Conservation (phyloP, 805 yeast species). For the Ogataea nitratoaversa region DNA sequence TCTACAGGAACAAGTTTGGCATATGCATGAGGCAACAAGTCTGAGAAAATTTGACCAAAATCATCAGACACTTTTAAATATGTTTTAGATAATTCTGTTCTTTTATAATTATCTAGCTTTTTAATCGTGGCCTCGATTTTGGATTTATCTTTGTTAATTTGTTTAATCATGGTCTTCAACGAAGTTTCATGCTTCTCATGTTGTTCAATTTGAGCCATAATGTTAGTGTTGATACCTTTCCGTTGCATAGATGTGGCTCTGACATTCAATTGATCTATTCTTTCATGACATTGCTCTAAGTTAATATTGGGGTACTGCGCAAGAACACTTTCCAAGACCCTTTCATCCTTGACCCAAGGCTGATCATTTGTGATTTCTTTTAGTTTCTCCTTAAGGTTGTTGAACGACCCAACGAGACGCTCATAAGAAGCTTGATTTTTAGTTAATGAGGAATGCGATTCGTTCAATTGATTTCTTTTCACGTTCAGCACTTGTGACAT, state of each 20-base stretch:
- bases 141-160: conserved; percentile 82
- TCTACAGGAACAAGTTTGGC: conserved; percentile 85
- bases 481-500: conserved; percentile 41
- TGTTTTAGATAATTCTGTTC: conserved; percentile 75
- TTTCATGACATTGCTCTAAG: conserved; percentile 55
- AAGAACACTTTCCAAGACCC: conserved; percentile 50
- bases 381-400: conserved; percentile 33
- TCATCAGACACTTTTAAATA: conserved; percentile 85
- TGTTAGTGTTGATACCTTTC: conserved; percentile 72
- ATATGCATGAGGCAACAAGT: conserved; percentile 81
- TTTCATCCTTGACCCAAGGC: conserved; percentile 72
- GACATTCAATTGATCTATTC: conserved; percentile 51
- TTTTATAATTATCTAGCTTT: conserved; percentile 79
- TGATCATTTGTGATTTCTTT: conserved; percentile 48
- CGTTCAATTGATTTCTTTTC: conserved; percentile 42
- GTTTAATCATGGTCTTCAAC: conserved; percentile 72
- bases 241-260: conserved; percentile 67
- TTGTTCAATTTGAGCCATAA: conserved; percentile 87
- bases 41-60: conserved; percentile 87
- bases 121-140: conserved; percentile 86
- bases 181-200: conserved; percentile 84
- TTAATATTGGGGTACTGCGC: conserved; percentile 61
- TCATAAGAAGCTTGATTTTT: conserved; percentile 52
- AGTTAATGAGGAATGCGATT: conserved; percentile 44
- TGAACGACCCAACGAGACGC: conserved; percentile 27